Conservation (phyloP, 164 flowering plant species). For the Akebia trifoliata region DNA sequence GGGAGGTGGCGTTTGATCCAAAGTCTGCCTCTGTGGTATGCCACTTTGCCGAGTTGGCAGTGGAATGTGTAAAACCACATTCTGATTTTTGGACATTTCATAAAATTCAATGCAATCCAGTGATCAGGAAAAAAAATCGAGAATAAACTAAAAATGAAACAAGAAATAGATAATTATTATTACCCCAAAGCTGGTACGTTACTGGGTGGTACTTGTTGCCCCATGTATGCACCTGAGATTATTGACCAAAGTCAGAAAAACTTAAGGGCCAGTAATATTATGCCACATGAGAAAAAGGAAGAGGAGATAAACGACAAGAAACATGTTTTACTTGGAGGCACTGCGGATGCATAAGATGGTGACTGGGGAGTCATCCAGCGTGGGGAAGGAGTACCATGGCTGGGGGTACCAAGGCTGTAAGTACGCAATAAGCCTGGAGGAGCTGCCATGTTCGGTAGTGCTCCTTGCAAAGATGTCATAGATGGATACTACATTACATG, state of each 20-base stretch:
- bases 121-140: background rate
- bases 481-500: constrained; percentile 55
- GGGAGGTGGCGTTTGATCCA: too few species aligned
- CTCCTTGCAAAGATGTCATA: constrained; percentile 52
- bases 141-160: background rate
- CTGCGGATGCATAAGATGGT: constrained; percentile 25
- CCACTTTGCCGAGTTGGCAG: too few species aligned
- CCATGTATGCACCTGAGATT: constrained; percentile 29
- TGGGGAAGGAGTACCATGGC: constrained; percentile 19
- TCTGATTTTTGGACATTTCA: background rate
- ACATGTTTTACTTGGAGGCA: constrained; percentile 36
- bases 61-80: too few species aligned
- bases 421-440: constrained; percentile 31
- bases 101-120: background rate
- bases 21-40: too few species aligned
- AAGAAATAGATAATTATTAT: constrained; percentile 1
- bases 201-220: constrained; percentile 20
- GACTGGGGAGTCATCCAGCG: constrained; percentile 47
- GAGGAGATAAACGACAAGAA: background rate
- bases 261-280: background rate
- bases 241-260: background rate
- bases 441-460: constrained; percentile 39
- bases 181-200: constrained; percentile 23
- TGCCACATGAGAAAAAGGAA: background rate
- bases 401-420: constrained; percentile 31